phyloP scores from a whole-genome alignment of 2,329 filamentous ascomycete species.

The Sporothrix euskadiensis region DNA sequence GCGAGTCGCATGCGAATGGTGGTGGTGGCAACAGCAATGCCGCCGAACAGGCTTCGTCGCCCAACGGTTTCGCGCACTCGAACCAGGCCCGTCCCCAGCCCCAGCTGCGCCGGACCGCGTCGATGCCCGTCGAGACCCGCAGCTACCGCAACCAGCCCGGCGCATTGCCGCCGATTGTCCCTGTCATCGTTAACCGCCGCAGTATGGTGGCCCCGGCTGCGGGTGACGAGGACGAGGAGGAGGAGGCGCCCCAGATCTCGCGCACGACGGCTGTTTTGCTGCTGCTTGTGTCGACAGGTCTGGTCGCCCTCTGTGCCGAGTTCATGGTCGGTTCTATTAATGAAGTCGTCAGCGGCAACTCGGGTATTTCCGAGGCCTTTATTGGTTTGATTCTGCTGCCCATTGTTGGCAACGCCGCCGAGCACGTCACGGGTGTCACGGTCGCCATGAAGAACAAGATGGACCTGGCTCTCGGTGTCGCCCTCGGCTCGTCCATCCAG shows the following conservation, averaged over 20 bases:
- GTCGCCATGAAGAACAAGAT: slow-evolving; percentile 62
- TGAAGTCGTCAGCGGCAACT: slow-evolving; percentile 50
- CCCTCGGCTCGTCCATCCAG: slow-evolving; percentile 61
- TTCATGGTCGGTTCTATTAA: slow-evolving; percentile 62
- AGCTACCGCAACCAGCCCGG: slow-evolving; percentile 33
- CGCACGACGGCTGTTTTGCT: slow-evolving; percentile 50
- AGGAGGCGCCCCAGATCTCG: slow-evolving; percentile 43
- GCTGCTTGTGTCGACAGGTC: slow-evolving; percentile 54
- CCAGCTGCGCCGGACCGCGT: slow-evolving; percentile 53
- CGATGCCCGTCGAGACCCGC: slow-evolving; percentile 47
- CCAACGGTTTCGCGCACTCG: background rate
- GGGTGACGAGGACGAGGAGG: slow-evolving; percentile 35
- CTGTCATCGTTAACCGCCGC: slow-evolving; percentile 38
- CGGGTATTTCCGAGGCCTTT: slow-evolving; percentile 56
- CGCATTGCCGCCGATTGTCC: slow-evolving; percentile 38
- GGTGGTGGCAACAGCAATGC: background rate
- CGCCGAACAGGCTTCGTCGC: background rate
- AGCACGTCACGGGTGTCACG: slow-evolving; percentile 62
- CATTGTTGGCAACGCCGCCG: slow-evolving; percentile 63
- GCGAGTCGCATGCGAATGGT: background rate
- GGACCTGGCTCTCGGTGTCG: slow-evolving; percentile 62
- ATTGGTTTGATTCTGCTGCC: slow-evolving; percentile 64
- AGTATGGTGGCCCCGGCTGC: slow-evolving; percentile 16
- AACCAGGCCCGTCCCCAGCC: slow-evolving; percentile 23
- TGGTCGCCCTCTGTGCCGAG: slow-evolving; percentile 62